A percentile compares a stretch with the other conserved stretches of the same genome.
phyloP scores from a whole-genome alignment of 768 basidiomycete species.

The Phylloporus rhodoxanthus region DNA sequence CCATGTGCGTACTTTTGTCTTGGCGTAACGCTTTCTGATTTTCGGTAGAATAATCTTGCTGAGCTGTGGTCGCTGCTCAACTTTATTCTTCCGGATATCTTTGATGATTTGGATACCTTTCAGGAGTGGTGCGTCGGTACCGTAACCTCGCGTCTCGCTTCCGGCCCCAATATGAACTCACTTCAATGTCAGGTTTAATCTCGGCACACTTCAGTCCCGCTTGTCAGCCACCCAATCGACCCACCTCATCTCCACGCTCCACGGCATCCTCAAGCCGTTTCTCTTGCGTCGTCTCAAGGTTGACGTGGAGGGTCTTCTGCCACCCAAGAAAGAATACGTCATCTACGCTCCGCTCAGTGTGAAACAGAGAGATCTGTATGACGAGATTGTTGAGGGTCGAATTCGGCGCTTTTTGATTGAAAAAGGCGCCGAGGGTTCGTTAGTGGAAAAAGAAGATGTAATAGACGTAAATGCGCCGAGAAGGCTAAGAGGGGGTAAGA shows the following conservation, averaged over 20 bases:
- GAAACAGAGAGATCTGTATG: slow-evolving; percentile 80
- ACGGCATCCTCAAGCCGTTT: slow-evolving; percentile 93
- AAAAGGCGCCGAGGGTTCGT: slow-evolving; percentile 24
- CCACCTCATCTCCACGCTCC: slow-evolving; percentile 70
- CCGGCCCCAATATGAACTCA: slow-evolving; percentile 1
- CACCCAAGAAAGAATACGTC: slow-evolving; percentile 92
- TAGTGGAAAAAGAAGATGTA: slow-evolving; percentile 15
- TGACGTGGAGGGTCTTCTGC: slow-evolving; percentile 75
- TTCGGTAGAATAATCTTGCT: slow-evolving; percentile 84
- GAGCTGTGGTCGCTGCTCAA: slow-evolving; percentile 95
- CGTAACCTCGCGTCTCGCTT: neutral
- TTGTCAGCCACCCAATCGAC: slow-evolving; percentile 55
- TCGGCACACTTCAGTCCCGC: slow-evolving; percentile 54
- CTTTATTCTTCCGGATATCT: slow-evolving; percentile 92
- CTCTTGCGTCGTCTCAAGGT: slow-evolving; percentile 85
- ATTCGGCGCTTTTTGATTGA: slow-evolving; percentile 58
- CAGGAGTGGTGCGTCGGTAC: slow-evolving; percentile 65
- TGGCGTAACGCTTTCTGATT: neutral
- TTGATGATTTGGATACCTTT: slow-evolving; percentile 83
- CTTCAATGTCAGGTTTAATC: slow-evolving; percentile 52
- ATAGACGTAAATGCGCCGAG: slow-evolving; percentile 31
- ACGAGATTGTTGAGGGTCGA: slow-evolving; percentile 66
- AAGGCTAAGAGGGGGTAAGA: slow-evolving; percentile 32
- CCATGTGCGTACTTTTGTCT: slow-evolving; percentile 52
- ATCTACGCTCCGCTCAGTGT: slow-evolving; percentile 85